Evolutionary conservation across 495 filamentous ascomycete species (phyloP), one percentile per base, ranked within the genome.

Genomic region (Cairneyella variabilis): DNA sequence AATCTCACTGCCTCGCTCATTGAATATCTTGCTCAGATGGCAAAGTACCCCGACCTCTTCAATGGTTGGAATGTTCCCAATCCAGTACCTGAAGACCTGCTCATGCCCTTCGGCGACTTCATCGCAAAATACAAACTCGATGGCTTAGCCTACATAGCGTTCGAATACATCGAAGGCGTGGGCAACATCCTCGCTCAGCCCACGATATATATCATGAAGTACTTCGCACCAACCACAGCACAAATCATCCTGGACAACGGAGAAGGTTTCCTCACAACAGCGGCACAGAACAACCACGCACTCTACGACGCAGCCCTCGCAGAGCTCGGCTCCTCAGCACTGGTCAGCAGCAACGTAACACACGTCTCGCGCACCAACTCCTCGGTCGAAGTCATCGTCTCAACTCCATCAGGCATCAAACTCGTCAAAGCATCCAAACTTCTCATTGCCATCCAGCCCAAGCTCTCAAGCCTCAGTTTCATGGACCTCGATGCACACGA

Each of bases 341-440:
- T 75, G 0, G 53, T 71, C 14, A 64, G 48, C 39, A 62, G 58
- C 28, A 58, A 59, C 17, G 69, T 77, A 18, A 32, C 60, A 0
- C 28, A 57, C 0, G 63, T 67, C 1, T 32, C 61, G n/a, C 66
- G 72, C 6, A 53, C 61, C 20, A 4, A 52, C 0, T 37, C 39
- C 12, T 26, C 18, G n/a, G 62, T 74, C n/a, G 51, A 61, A 34
- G 37, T 78, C 8, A 16, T 61, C 6, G 66, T 79, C 9, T 37
- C 64, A 20, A 74, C 72, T 1, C 62, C 67, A 0, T 50, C 55
- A 11, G 73, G 73, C 3, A 40, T 6, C 0, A 65, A 68, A 36
- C 61, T 67, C 30, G 70, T 80, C 47, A 52, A 64, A 49, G 76
- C 75, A 1, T 70, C 68, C 25, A 74, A 76, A 53, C 60, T 80